Base-by-base conservation (phyloP, 169 alveolate species). In the Babesia gibsoni region DNA sequence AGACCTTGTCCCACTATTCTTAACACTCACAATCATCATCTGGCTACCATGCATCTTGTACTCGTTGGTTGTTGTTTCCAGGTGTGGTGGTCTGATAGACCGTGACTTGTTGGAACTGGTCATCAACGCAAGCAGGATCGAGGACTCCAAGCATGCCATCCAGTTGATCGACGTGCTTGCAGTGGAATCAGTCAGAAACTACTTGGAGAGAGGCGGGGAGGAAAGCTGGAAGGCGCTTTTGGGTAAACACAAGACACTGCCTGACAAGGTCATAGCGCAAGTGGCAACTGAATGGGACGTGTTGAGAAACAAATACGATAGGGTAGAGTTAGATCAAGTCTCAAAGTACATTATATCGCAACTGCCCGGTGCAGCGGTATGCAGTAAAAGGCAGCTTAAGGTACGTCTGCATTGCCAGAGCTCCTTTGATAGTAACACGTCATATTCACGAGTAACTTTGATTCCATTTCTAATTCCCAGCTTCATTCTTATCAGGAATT, bases 81-180 rank as follows among this genome's bases (percentile, higher is more conserved):
- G 58, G 56, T 50, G 80, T 35, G 87, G 87, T 12, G 37, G 22
- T 12, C 46, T 78, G 43, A 68, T 78, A 39, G 75, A 78, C 25
- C 42, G 54, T 36, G 77, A 69, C 4, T 43, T 68, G 2, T 37
- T 78, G 54, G 81, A 54, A 35, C 48, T 48, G 67, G 82, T 78
- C 35, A 30, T 68, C 63, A 45, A 18, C 45, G 32, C 79, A 9
- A 20, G 50, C 25, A 54, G 52, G 12, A 52, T 35, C 35, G 73
- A 78, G 20, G 68, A 78, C 37, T 43, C 83, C 30, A 78, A 68
- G 69, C 75, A 78, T 36, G 75, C 82, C 25, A 30, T 50, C 52
- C 66, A 78, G 65, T 23, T 78, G 23, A 67, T 78, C 10, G 87
- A 78, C 48, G 83, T 77, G 8, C 67, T 78, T 5, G 56, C 66